These are phyloP conservation scores for Penicillium sp. DNA, from an alignment of 2,329 filamentous ascomycete genomes.

Conservation along the genomic window DNA sequence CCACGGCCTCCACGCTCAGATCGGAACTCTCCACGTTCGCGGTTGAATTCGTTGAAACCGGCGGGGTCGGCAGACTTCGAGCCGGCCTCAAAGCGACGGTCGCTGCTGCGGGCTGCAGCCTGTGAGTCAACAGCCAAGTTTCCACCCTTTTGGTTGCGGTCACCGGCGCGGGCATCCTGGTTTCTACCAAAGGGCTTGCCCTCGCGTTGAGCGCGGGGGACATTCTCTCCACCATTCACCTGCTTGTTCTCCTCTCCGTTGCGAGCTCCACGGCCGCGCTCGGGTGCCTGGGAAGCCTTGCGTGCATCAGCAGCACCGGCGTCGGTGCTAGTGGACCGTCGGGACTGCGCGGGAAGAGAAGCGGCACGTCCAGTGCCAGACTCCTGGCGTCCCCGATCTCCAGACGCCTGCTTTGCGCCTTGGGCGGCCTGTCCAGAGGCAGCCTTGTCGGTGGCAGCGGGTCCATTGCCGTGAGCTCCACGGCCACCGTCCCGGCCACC, in stretches of 20 bases:
- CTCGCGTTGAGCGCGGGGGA: slow-evolving; percentile 32
- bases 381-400: slow-evolving; percentile 37
- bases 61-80: slow-evolving; percentile 37
- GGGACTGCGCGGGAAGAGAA: slow-evolving; percentile 38
- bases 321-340: slow-evolving; percentile 37
- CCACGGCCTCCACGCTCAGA: slow-evolving; percentile 39
- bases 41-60: slow-evolving; percentile 34
- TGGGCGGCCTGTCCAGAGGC: slow-evolving; percentile 27
- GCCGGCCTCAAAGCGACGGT: slow-evolving; percentile 38
- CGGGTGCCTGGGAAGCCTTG: slow-evolving; percentile 29
- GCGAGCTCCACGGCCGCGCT: slow-evolving; percentile 32
- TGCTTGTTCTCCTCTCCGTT: slow-evolving; percentile 31
- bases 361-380: slow-evolving; percentile 36
- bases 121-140: slow-evolving; percentile 33
- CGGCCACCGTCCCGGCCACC: slow-evolving; percentile 53
- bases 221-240: slow-evolving; percentile 27
- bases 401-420: slow-evolving; percentile 29
- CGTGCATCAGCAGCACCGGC: slow-evolving; percentile 29
- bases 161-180: slow-evolving; percentile 27
- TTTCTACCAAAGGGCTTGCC: slow-evolving; percentile 34
- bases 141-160: slow-evolving; percentile 26
- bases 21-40: slow-evolving; percentile 36
- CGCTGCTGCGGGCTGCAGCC: slow-evolving; percentile 30
- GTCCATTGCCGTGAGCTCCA: slow-evolving; percentile 35
- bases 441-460: slow-evolving; percentile 33